Base-by-base conservation (phyloP, 805 yeast species). In the Candida ulmi region DNA sequence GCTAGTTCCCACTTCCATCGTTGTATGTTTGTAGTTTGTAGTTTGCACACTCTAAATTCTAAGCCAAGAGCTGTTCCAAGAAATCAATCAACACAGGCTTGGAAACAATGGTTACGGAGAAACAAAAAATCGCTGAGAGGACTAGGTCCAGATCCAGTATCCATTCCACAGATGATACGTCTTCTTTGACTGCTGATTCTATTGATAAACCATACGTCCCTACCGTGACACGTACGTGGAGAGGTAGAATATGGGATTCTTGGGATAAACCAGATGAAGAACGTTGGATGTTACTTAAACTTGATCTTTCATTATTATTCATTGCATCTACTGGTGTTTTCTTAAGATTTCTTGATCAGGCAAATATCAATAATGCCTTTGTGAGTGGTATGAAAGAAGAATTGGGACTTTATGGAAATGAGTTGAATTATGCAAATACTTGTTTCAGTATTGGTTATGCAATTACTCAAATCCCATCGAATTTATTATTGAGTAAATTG, bases 301-400 rank as follows among this genome's bases (percentile, higher is more conserved):
- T 42, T 15, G 45, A 42, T 24, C 2, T 33, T 4, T 13, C 33
- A 2, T 16, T 42, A 5, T 17, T 42, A 39, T 42, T 39, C 16
- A 34, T 42, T 25, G 40, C 36, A 23, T 19, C 38, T 16, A 15
- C 36, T 2, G 36, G 39, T 19, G 38, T 35, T 8, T 41, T 40
- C 36, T 15, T 37, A 8, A 76, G 76, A 51, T 71, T 17, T 44
- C 53, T 77, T 36, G 83, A 78, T 46, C 72, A 66, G 43, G 57
- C 74, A 27, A 77, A 78, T 53, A 52, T 77, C 37, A 65, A 66
- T 40, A 72, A 76, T 46, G 82, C 82, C 2, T 78, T 74, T 45
- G 72, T 71, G 29, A 63, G 72, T 27, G 77, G 80, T 6, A 62
- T 78, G 68, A 55, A 66, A 43, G 73, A 68, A 46, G 73, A 61